A percentile compares a stretch with the other conserved stretches of the same genome.
These are phyloP conservation scores for Penicillium sp. DNA, from an alignment of 2,329 filamentous ascomycete species.

Conservation along the genomic window DNA sequence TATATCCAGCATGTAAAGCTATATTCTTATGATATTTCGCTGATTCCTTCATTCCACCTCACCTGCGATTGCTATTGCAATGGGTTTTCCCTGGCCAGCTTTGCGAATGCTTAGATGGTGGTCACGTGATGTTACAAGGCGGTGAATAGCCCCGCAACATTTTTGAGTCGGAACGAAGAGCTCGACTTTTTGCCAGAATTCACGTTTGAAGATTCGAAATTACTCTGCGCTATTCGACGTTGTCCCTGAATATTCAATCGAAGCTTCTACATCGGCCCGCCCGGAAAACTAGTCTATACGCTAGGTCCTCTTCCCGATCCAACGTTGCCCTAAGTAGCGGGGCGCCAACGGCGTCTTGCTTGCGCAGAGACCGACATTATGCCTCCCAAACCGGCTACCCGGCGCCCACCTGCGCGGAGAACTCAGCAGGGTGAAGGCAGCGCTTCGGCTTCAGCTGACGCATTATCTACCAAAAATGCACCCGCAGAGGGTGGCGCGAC, in stretches of 20 bases:
- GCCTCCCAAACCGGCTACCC: slow-evolving; percentile 39
- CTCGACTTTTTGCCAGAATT: slow-evolving; percentile 23
- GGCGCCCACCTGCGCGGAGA: slow-evolving; percentile 29
- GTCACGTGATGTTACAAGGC: slow-evolving; percentile 21
- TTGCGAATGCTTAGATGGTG: background rate
- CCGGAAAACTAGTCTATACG: background rate
- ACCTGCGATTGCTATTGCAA: too few species aligned
- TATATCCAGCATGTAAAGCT: too few species aligned
- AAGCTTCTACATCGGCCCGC: too few species aligned
- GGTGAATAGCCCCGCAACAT: slow-evolving; percentile 28
- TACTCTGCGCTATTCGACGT: too few species aligned
- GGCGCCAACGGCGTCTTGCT: slow-evolving; percentile 22
- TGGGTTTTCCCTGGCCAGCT: too few species aligned
- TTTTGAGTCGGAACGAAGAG: slow-evolving; percentile 23
- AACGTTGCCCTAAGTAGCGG: slow-evolving; percentile 7
- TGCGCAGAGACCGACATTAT: slow-evolving; percentile 24
- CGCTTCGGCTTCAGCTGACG: slow-evolving; percentile 19
- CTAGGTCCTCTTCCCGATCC: slow-evolving; percentile 8
- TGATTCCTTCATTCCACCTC: too few species aligned
- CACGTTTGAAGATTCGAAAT: background rate
- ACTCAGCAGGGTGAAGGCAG: slow-evolving; percentile 17
- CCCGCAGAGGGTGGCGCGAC: slow-evolving; percentile 5
- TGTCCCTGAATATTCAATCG: background rate
- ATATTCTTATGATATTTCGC: too few species aligned
- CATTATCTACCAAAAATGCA: slow-evolving; percentile 19